Percentiles rank a stretch among this genome's conserved stretches.
phyloP scores from a whole-genome alignment of 768 basidiomycete genomes.

The Cystobasidium tubakii region DNA sequence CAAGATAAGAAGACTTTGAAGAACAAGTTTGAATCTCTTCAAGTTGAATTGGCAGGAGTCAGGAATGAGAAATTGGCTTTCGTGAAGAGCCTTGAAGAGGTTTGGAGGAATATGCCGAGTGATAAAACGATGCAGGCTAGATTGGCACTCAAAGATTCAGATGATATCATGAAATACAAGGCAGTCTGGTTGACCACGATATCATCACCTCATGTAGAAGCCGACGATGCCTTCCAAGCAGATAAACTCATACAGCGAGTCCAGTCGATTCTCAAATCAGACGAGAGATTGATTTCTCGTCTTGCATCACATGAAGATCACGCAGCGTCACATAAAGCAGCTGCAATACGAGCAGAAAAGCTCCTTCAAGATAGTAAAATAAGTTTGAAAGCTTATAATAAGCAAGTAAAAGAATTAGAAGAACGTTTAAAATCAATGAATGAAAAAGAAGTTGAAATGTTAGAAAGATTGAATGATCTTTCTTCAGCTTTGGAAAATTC shows the following conservation, averaged over 20 bases:
- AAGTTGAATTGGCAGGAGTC: slow-evolving; percentile 1
- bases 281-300: slow-evolving; percentile 74
- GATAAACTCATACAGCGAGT: slow-evolving; percentile 62
- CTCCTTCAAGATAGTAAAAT: slow-evolving; percentile 72
- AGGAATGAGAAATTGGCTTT: not conserved
- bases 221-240: slow-evolving; percentile 60
- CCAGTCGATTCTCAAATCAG: slow-evolving; percentile 59
- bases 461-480: slow-evolving; percentile 43
- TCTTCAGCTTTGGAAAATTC: slow-evolving; percentile 9
- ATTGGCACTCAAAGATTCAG: slow-evolving; percentile 38
- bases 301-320: slow-evolving; percentile 78
- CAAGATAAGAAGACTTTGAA: slow-evolving; percentile 3
- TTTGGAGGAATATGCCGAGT: slow-evolving; percentile 12
- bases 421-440: slow-evolving; percentile 61
- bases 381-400: slow-evolving; percentile 83
- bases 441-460: slow-evolving; percentile 58
- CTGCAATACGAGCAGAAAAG: slow-evolving; percentile 84
- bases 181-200: slow-evolving; percentile 51
- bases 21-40: slow-evolving; percentile 3
- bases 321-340: slow-evolving; percentile 83
- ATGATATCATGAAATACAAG: slow-evolving; percentile 55
- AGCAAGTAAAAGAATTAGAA: slow-evolving; percentile 73
- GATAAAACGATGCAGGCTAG: not conserved
- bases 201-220: slow-evolving; percentile 38
- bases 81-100: not conserved